Evolutionary conservation across 352 stramenopile genomes (phyloP).

Genomic region (Globisporangium paddicum): DNA sequence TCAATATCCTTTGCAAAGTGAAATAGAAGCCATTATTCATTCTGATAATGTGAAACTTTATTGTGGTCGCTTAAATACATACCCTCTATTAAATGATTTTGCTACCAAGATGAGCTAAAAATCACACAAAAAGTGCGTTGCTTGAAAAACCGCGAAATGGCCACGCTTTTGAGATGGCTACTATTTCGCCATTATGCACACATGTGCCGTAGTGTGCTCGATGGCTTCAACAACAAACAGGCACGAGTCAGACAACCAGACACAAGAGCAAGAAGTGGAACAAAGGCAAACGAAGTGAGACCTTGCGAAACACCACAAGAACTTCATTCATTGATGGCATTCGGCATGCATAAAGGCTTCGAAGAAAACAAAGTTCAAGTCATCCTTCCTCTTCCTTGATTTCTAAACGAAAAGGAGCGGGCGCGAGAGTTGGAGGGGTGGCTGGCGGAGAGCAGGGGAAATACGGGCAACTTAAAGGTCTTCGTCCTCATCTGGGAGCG

Average conservation of each 20-base stretch:
- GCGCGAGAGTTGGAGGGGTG: neutral
- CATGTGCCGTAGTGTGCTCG: too few species aligned
- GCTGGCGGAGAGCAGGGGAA: constrained; percentile 3
- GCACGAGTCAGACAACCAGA: neutral
- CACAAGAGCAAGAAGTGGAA: neutral
- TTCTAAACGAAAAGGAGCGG: constrained; percentile 21
- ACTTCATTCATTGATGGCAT: constrained; percentile 20
- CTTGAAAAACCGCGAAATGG: neutral
- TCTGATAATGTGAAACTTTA: neutral
- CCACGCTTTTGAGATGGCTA: neutral
- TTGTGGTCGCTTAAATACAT: neutral
- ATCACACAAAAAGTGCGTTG: too few species aligned
- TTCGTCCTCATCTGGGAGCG: constrained; percentile 97
- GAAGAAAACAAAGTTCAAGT: constrained; percentile 5
- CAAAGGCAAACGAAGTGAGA: neutral
- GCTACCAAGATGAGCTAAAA: too few species aligned
- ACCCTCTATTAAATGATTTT: neutral
- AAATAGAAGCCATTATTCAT: neutral
- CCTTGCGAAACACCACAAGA: constrained; percentile 11
- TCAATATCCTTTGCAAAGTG: neutral
- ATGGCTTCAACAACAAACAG: neutral
- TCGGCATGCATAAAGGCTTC: constrained; percentile 3
- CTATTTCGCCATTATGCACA: too few species aligned
- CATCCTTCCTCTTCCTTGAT: constrained; percentile 20
- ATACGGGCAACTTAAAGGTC: constrained; percentile 86